A percentile compares a stretch with the other conserved stretches of the same genome.
Conservation (phyloP, 352 stramenopile genomes). For the Bremia lactucae region DNA sequence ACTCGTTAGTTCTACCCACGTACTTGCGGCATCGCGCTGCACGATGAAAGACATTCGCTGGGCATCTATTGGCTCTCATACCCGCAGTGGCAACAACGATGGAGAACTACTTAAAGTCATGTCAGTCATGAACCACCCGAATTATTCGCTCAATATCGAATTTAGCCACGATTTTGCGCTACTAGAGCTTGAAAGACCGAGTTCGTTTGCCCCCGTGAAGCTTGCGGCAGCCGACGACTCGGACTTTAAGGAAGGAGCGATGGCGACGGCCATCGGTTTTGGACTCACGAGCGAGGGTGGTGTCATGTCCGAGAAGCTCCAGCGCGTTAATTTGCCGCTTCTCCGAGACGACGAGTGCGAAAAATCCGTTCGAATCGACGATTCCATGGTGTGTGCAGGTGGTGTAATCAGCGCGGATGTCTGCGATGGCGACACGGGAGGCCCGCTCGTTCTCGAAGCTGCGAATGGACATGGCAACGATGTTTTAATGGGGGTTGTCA, state of each 20-base stretch:
- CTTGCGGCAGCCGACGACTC: conserved; percentile 6
- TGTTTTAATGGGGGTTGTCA: conserved; percentile 1
- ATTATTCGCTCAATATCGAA: conserved; percentile 1
- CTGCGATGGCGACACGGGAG: conserved; percentile 1
- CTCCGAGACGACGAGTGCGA: conserved; percentile 2
- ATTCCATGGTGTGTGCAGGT: conserved; percentile 3
- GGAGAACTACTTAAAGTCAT: conserved; percentile 5
- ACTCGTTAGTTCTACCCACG: conserved; percentile 2
- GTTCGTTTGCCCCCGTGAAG: background rate
- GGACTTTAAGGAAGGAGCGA: conserved; percentile 1
- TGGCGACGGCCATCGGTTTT: conserved; percentile 1
- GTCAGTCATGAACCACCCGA: conserved; percentile 4
- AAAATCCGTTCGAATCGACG: background rate
- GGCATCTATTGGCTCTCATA: conserved; percentile 1
- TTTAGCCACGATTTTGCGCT: conserved; percentile 3
- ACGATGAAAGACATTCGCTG: conserved; percentile 1
- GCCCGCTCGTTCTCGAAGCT: conserved; percentile 3
- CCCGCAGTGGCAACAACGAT: background rate
- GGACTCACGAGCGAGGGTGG: conserved; percentile 2
- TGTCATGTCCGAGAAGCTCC: conserved; percentile 3
- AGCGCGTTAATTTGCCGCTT: conserved; percentile 1
- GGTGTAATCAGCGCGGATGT: conserved; percentile 1
- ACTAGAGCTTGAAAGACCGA: background rate
- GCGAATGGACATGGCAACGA: background rate
- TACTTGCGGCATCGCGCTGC: conserved; percentile 1